phyloP scores from a whole-genome alignment of 768 basidiomycete genomes.

The Mycena vulgaris region DNA sequence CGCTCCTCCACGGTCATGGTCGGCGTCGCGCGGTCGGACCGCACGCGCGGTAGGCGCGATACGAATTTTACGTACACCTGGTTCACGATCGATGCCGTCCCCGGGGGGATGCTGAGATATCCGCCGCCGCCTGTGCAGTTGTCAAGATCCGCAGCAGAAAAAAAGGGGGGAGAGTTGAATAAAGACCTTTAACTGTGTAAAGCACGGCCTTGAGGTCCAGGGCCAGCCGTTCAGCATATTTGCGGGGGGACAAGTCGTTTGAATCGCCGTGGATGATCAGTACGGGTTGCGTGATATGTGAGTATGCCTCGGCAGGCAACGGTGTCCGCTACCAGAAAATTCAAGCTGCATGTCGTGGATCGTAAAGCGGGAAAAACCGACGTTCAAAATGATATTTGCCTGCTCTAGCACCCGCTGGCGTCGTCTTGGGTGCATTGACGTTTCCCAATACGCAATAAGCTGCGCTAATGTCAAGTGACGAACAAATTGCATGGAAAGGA shows the following conservation, averaged over 20 bases:
- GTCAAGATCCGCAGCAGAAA: background rate
- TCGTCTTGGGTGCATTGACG: conserved; percentile 65
- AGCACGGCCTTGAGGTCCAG: conserved; percentile 66
- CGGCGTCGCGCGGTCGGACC: conserved; percentile 64
- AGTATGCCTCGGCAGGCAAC: conserved; percentile 62
- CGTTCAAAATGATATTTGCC: conserved; percentile 72
- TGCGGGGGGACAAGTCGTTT: conserved; percentile 66
- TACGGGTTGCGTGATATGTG: conserved; percentile 73
- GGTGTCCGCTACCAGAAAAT: conserved; percentile 65
- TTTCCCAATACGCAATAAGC: conserved; percentile 80
- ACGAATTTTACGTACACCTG: conserved; percentile 77
- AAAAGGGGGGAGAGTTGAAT: background rate
- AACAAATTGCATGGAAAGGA: background rate
- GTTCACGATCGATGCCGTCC: conserved; percentile 74
- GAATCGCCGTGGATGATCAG: conserved; percentile 80
- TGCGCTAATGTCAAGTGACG: conserved; percentile 42
- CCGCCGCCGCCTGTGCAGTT: conserved; percentile 67
- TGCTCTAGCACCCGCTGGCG: conserved; percentile 68
- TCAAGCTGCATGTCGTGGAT: background rate
- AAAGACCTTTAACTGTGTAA: conserved; percentile 73
- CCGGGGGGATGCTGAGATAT: conserved; percentile 68
- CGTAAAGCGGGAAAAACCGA: conserved; percentile 48
- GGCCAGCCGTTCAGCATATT: conserved; percentile 70
- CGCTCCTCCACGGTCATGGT: conserved; percentile 57
- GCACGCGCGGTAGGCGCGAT: conserved; percentile 62